Base-by-base conservation (phyloP, 202 grass and related monocot genomes). In the Setaria viridis region DNA sequence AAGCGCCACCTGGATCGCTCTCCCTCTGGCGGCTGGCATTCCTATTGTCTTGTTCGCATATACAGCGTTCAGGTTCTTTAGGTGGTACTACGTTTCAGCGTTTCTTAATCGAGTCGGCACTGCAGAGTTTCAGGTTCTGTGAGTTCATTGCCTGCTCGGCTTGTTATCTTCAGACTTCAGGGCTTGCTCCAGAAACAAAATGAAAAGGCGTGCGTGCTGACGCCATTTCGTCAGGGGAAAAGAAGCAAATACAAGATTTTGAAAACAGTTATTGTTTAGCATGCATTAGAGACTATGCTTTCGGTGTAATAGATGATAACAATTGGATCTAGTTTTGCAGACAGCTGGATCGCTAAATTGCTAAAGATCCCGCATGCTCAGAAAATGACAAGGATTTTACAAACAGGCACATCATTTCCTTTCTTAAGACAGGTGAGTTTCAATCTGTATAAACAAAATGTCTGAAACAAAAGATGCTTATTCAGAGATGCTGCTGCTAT, bases 401-500 rank as follows among this genome's bases (percentile, higher is more conserved):
- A 85, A 60, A 34, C 21, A 60, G 50, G 49, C 51, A 59, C n/a
- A 53, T 34, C 43, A 46, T 87, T 84, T 87, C 10, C 54, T 47
- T 71, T 25, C 29, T 35, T 46, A 49, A 62, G 2, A 6, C 2
- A 77, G 53, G 14, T 83, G 39, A 49, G 51, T 39, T 50, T 43
- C 50, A 85, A 17, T 55, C 30, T 77, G 17, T 86, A 19, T 49
- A n/a, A 37, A 65, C 55, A 77, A 72, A 74, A 77, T 71, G 5
- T 47, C 1, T 76, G 56, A 9, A 35, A 51, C 14, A 50, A 25
- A 19, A 64, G 76, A 85, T 56, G 2, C 87, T 95, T 98, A 80
- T 88, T 93, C 85, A 95, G 91, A 83, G 93, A 93, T 79, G 95
- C 91, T 29, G 89, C 91, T 4, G 95, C 91, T 85, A 87, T 92